Evolutionary conservation across 2,329 filamentous ascomycete species (phyloP).

Genomic region (Penicillium decumbens): DNA sequence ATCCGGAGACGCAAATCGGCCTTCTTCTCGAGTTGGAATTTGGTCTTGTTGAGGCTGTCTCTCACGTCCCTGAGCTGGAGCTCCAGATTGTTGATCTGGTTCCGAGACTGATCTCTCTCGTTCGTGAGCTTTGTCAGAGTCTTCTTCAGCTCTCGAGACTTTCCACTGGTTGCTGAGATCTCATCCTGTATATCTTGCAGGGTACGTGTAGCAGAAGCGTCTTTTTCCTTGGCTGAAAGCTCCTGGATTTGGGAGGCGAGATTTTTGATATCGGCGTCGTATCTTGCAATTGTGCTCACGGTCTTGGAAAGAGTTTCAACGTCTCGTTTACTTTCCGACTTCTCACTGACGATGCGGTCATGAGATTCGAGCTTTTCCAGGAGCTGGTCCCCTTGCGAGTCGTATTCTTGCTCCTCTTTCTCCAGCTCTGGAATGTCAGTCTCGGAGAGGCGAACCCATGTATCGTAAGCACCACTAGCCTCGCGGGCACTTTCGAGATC

Average conservation of each 20-base stretch:
- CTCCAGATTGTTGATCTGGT: slow-evolving; percentile 65
- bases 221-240: slow-evolving; percentile 70
- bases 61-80: slow-evolving; percentile 70
- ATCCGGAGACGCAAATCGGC: slow-evolving; percentile 65
- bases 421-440: slow-evolving; percentile 67
- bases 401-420: slow-evolving; percentile 58
- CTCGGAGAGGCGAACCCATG: slow-evolving; percentile 62
- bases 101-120: slow-evolving; percentile 68
- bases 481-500: slow-evolving; percentile 60
- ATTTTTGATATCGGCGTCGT: slow-evolving; percentile 65
- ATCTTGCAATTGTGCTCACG: slow-evolving; percentile 69
- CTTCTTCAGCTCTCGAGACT: slow-evolving; percentile 60
- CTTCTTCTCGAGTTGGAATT: slow-evolving; percentile 77
- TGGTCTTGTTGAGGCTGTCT: slow-evolving; percentile 65
- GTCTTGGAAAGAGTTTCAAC: slow-evolving; percentile 72
- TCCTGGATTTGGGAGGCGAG: slow-evolving; percentile 70
- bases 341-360: slow-evolving; percentile 61
- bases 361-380: slow-evolving; percentile 61
- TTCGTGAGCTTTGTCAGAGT: slow-evolving; percentile 61
- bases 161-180: slow-evolving; percentile 62
- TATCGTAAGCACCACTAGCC: slow-evolving; percentile 66
- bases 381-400: slow-evolving; percentile 58
- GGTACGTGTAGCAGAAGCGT: slow-evolving; percentile 60
- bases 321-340: slow-evolving; percentile 63
- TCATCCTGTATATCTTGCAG: slow-evolving; percentile 80